Evolutionary conservation across 169 alveolate genomes (phyloP).

Genomic region (Eimeria necatrix): DNA sequence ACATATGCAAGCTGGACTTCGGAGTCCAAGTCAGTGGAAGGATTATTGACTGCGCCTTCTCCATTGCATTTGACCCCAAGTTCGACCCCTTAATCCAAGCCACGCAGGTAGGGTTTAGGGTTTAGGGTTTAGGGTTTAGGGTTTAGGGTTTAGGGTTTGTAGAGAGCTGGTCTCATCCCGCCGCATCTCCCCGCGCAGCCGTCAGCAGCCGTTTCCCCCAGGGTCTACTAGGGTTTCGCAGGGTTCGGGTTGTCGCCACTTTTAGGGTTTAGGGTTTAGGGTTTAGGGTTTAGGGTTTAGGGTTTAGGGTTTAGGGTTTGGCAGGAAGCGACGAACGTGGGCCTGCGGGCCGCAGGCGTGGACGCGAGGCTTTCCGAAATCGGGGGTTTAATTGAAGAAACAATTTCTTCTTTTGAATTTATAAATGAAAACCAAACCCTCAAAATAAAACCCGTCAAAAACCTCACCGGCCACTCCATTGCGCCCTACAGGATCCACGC

Average conservation of each 20-base stretch:
- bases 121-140: slow-evolving; percentile 14
- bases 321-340: slow-evolving; percentile 99
- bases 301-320: slow-evolving; percentile 11
- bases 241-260: not conserved
- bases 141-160: slow-evolving; percentile 12
- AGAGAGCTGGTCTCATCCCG: too few species aligned
- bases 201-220: not conserved
- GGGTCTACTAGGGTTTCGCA: not conserved
- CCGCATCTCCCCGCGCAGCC: too few species aligned
- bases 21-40: slow-evolving; percentile 99
- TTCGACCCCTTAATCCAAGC: slow-evolving; percentile 95
- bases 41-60: slow-evolving; percentile 99
- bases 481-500: slow-evolving; percentile 98
- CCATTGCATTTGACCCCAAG: slow-evolving; percentile 94
- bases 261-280: not conserved
- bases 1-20: slow-evolving; percentile 99
- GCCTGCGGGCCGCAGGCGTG: slow-evolving; percentile 98
- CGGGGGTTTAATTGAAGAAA: slow-evolving; percentile 99
- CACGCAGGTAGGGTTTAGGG: slow-evolving; percentile 84
- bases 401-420: slow-evolving; percentile 97
- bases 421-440: slow-evolving; percentile 80
- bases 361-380: slow-evolving; percentile 98
- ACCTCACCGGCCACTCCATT: slow-evolving; percentile 99
- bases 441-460: slow-evolving; percentile 97
- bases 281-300: not conserved